Conservation (phyloP, 2,329 filamentous ascomycete genomes). For the Alternaria rosae region DNA sequence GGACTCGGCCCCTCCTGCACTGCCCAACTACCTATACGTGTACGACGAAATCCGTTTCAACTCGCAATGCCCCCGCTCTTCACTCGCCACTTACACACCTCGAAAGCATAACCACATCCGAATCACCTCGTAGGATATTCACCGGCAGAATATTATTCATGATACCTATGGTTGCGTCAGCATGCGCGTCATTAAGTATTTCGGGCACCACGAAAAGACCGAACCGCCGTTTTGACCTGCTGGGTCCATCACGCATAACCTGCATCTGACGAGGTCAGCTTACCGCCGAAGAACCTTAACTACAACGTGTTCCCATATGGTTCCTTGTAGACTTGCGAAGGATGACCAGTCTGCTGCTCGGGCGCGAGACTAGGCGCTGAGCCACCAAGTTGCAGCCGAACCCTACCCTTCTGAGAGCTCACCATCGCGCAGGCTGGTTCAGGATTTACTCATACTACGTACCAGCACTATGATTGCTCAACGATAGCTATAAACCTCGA, state of each 20-base stretch:
- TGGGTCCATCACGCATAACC: neutral
- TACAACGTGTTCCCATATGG: neutral
- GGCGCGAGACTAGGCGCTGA: neutral
- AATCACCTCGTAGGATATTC: neutral
- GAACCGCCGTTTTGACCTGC: neutral
- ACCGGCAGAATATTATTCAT: neutral
- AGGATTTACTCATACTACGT: neutral
- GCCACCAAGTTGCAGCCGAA: neutral
- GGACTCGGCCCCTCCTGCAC: slow-evolving; percentile 1
- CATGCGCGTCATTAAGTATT: neutral
- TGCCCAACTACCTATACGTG: neutral
- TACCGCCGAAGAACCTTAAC: neutral
- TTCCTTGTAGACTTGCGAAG: neutral
- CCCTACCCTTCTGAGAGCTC: neutral
- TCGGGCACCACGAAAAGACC: neutral
- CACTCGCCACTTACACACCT: neutral
- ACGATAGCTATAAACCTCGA: neutral
- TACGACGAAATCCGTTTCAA: neutral
- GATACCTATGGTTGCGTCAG: neutral
- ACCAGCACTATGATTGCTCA: neutral
- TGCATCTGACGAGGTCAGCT: neutral
- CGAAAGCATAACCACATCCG: neutral
- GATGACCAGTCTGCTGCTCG: neutral
- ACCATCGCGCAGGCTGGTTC: neutral
- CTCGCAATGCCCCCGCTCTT: neutral